Base-by-base conservation (phyloP, 1,284 basidiomycete genomes). In the Trametes sp. region DNA sequence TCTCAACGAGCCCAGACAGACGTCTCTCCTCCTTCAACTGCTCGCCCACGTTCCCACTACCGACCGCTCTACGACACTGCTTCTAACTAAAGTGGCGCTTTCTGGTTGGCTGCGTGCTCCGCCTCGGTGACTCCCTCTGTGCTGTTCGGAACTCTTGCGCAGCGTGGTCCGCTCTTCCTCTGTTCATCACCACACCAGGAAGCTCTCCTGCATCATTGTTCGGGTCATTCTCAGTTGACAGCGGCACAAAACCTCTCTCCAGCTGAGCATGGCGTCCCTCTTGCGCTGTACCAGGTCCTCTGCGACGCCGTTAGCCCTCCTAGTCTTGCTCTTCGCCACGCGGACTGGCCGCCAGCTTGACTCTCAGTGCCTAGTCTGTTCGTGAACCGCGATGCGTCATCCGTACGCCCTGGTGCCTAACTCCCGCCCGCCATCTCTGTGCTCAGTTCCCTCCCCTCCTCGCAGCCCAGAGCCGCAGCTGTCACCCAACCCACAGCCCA, bases 351-450 rank as follows among this genome's bases (percentile, higher is more conserved):
- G n/a, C n/a, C n/a, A n/a, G n/a, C n/a, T n/a, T n/a, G n/a, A n/a
- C n/a, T n/a, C n/a, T n/a, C n/a, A n/a, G n/a, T n/a, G n/a, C n/a
- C n/a, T n/a, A n/a, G n/a, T 9, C 35, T 41, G 51, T 11, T 13
- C 1, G 9, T 35, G 10, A 1, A 21, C 28, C 41, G 29, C 23
- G 42, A 67, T 70, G 63, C 67, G 62, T 41, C 69, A 69, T 57
- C 69, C 69, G 21, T 70, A 68, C 51, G 67, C 66, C 24, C 54
- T 46, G 41, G 62, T 64, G 33, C 56, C 58, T 28, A 45, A 44
- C 44, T 63, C 57, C 13, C 61, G 61, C 24, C 44, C 64, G 13
- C 54, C 56, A 8, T 66, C 63, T 6, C 52, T 51, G 19, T 57
- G 46, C 31, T 61, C 63, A 11, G 33, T 54, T 4, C 58, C 35